Evolutionary conservation across 2,329 filamentous ascomycete species (phyloP).

Genomic region (Fusarium neocosmosporiellum): DNA sequence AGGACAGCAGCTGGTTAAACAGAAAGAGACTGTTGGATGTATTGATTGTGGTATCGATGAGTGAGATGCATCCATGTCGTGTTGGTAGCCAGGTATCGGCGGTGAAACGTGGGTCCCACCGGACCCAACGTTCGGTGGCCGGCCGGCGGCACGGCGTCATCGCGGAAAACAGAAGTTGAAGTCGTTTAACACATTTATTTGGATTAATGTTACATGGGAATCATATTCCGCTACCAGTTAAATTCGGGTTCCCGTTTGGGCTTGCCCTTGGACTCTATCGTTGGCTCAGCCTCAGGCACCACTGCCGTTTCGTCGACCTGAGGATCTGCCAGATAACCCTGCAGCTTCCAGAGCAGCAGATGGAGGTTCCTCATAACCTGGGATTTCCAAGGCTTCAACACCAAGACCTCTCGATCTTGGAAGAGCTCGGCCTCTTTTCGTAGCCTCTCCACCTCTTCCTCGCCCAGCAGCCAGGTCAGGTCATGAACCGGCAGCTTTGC

Average conservation of each 20-base stretch:
- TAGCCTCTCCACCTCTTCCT: conserved; percentile 56
- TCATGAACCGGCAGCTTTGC: conserved; percentile 64
- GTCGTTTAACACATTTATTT: neutral
- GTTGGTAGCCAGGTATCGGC: conserved; percentile 14
- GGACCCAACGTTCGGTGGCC: conserved; percentile 16
- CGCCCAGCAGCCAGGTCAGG: conserved; percentile 62
- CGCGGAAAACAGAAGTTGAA: neutral
- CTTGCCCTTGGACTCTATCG: neutral
- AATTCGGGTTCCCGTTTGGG: neutral
- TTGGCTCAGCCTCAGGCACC: neutral
- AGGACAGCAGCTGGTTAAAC: neutral
- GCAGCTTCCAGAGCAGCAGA: conserved; percentile 66
- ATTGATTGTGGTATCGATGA: neutral
- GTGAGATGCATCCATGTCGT: neutral
- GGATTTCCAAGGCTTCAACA: conserved; percentile 55
- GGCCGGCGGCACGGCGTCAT: neutral
- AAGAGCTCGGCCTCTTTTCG: conserved; percentile 49
- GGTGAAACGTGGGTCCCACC: conserved; percentile 13
- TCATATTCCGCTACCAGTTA: conserved; percentile 1
- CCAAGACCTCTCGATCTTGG: conserved; percentile 52
- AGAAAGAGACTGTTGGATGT: neutral
- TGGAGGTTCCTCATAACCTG: conserved; percentile 58
- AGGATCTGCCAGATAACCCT: conserved; percentile 60
- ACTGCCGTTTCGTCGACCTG: neutral
- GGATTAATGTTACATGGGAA: neutral